phyloP scores from a whole-genome alignment of 306 rosid species.

The Fragaria ananassa region DNA sequence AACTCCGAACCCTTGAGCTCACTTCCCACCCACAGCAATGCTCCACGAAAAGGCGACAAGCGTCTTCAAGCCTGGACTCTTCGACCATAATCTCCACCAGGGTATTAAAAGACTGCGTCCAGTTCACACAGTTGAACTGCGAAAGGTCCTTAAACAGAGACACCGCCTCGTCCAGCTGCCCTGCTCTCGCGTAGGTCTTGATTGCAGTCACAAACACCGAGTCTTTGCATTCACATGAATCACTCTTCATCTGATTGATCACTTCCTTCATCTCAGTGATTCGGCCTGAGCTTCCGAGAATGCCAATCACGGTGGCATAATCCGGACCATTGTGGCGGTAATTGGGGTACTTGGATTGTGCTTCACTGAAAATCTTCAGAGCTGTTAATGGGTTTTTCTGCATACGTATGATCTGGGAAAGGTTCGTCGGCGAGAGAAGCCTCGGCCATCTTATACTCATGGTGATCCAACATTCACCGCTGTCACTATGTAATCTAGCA shows the following conservation, averaged over 20 bases:
- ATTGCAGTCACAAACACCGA: conserved; percentile 34
- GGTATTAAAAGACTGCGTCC: conserved; percentile 44
- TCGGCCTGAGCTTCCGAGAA: conserved; percentile 36
- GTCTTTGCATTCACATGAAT: conserved; percentile 43
- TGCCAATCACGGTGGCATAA: conserved; percentile 35
- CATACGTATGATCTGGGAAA: conserved; percentile 36
- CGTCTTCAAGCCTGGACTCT: conserved; percentile 36
- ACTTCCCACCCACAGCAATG: conserved; percentile 38
- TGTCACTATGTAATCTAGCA: background rate
- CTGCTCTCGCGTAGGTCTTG: conserved; percentile 34
- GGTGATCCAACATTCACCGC: background rate
- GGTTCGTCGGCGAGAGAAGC: conserved; percentile 37
- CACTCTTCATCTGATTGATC: conserved; percentile 32
- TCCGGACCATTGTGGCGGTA: conserved; percentile 47
- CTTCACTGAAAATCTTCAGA: conserved; percentile 37
- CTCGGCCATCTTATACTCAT: conserved; percentile 45
- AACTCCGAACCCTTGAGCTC: conserved; percentile 32
- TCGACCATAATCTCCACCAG: conserved; percentile 39
- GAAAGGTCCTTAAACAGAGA: conserved; percentile 34
- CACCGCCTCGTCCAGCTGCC: conserved; percentile 32
- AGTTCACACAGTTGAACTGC: conserved; percentile 37
- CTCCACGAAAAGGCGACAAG: conserved; percentile 33
- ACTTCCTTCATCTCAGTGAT: conserved; percentile 39
- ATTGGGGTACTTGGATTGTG: conserved; percentile 32
- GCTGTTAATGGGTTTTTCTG: conserved; percentile 45